phyloP scores from a whole-genome alignment of 164 flowering plant species.

The Saururus chinensis region DNA sequence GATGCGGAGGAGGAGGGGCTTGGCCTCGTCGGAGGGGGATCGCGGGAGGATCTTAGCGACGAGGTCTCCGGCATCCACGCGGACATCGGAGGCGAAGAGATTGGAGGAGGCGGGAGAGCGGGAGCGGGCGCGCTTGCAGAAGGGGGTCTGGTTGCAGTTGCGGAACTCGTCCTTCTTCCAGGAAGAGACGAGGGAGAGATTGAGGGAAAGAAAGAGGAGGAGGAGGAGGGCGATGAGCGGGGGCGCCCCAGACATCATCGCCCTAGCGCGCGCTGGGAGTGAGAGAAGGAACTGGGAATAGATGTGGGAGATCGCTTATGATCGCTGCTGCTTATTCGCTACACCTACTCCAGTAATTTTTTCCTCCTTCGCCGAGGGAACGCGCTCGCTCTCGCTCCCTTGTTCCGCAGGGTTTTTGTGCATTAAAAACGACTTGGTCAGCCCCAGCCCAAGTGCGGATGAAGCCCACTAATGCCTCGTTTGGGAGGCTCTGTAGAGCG shows the following conservation, averaged over 20 bases:
- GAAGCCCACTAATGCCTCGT: too few species aligned
- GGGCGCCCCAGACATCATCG: background rate
- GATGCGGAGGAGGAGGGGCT: conserved; percentile 48
- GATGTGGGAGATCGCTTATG: too few species aligned
- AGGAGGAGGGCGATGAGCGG: background rate
- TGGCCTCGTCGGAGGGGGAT: conserved; percentile 9
- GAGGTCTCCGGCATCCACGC: conserved; percentile 59
- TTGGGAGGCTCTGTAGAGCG: too few species aligned
- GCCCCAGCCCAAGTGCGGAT: too few species aligned
- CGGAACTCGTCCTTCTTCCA: conserved; percentile 97
- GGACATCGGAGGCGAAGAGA: conserved; percentile 40
- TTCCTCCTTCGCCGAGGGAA: too few species aligned
- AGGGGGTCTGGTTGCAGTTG: conserved; percentile 94
- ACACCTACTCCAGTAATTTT: too few species aligned
- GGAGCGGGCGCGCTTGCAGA: conserved; percentile 90
- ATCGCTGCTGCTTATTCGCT: too few species aligned
- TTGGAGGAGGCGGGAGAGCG: conserved; percentile 46
- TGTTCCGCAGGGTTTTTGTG: too few species aligned
- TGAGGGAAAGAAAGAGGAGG: conserved; percentile 1
- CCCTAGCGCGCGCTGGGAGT: too few species aligned
- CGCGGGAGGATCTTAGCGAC: conserved; percentile 47
- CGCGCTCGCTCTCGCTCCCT: too few species aligned
- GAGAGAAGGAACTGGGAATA: too few species aligned
- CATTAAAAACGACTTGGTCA: too few species aligned
- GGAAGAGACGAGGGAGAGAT: conserved; percentile 25